phyloP scores from a whole-genome alignment of 116 monocot genomes.

The Papilionanthe hybrid region DNA sequence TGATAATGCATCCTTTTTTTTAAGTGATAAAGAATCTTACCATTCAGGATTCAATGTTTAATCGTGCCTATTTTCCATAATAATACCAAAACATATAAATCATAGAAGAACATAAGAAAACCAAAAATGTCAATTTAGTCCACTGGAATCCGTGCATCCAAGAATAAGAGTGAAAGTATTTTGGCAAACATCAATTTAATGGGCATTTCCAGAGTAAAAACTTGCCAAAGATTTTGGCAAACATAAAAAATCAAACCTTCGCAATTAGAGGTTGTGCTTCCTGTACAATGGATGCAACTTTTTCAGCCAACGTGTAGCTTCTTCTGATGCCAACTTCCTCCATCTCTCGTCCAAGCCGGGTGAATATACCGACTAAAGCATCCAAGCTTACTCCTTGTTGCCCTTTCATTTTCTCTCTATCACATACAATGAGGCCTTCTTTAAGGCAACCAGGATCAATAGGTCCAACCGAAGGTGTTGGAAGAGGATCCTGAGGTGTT shows the following conservation, averaged over 20 bases:
- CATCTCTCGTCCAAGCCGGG: constrained; percentile 86
- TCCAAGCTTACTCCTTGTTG: constrained; percentile 89
- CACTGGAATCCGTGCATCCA: background rate
- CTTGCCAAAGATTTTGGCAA: background rate
- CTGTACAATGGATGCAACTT: constrained; percentile 62
- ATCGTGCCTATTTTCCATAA: background rate
- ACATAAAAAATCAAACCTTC: constrained; percentile 39
- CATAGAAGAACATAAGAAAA: background rate
- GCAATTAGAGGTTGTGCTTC: constrained; percentile 83
- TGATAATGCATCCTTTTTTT: background rate
- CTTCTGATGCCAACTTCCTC: constrained; percentile 74
- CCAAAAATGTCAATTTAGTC: background rate
- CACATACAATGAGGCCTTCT: constrained; percentile 89
- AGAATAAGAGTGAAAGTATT: background rate
- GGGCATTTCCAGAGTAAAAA: background rate
- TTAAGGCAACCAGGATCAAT: constrained; percentile 61
- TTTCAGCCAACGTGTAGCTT: constrained; percentile 83
- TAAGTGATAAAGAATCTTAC: background rate
- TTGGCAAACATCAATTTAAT: background rate
- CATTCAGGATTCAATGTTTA: background rate
- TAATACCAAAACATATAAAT: background rate
- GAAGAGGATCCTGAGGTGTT: constrained; percentile 88
- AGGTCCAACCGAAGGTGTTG: constrained; percentile 68
- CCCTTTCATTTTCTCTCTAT: constrained; percentile 75
- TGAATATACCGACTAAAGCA: constrained; percentile 86